phyloP scores from a whole-genome alignment of 202 grass and related monocot species.

The Schoenoplectus tabernaemontani region DNA sequence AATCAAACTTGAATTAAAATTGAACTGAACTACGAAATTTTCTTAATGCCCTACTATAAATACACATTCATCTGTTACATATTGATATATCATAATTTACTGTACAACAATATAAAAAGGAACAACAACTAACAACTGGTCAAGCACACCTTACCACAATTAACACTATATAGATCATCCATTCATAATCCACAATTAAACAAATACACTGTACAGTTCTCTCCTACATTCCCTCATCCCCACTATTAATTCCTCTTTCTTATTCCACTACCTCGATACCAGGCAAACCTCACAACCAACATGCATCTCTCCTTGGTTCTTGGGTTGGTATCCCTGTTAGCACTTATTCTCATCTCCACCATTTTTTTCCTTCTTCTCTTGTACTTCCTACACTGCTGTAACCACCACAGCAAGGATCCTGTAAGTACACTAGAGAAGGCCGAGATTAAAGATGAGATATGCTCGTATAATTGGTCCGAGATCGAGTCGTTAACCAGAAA shows the following conservation, averaged over 20 bases:
- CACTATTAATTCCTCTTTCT: slow-evolving; percentile 1
- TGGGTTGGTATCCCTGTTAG: neutral
- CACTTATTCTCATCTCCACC: slow-evolving; percentile 17
- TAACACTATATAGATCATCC: neutral
- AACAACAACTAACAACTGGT: too few relatives aligned
- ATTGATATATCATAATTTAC: too few relatives aligned
- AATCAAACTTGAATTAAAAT: too few relatives aligned
- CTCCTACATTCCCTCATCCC: neutral
- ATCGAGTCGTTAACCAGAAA: slow-evolving; percentile 49
- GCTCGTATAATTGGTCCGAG: slow-evolving; percentile 40
- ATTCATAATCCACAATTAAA: neutral
- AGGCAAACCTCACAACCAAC: neutral
- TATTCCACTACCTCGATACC: neutral
- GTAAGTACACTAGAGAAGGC: neutral
- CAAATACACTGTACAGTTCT: neutral
- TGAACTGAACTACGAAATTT: too few relatives aligned
- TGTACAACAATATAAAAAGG: too few relatives aligned
- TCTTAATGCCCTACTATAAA: too few relatives aligned
- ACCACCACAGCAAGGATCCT: neutral
- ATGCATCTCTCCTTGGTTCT: slow-evolving; percentile 12
- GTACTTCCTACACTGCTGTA: neutral
- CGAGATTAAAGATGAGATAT: slow-evolving; percentile 5
- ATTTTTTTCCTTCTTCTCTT: neutral
- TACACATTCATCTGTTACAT: too few relatives aligned
- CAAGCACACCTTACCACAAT: neutral